Percentiles rank a stretch among this genome's conserved stretches.
Conservation (phyloP, 2,329 filamentous ascomycete species). For the Rutstroemia sp. region DNA sequence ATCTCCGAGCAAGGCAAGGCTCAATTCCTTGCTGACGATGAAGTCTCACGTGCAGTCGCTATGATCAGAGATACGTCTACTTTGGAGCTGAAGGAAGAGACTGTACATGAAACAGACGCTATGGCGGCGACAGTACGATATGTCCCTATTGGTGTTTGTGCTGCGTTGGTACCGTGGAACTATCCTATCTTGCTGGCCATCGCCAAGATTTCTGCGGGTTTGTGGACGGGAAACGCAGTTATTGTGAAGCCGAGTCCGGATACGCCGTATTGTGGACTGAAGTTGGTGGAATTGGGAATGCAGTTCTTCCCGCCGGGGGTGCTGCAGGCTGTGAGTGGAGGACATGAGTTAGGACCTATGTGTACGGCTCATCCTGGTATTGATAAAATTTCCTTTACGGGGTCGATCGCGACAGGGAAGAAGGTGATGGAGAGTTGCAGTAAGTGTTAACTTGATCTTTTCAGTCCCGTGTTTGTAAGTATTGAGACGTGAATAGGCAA, state of each 20-base stretch:
- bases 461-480: not conserved
- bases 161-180: slow-evolving; percentile 55
- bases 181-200: slow-evolving; percentile 41
- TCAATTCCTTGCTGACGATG: slow-evolving; percentile 17
- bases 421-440: slow-evolving; percentile 36
- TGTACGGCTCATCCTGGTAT: slow-evolving; percentile 48
- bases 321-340: slow-evolving; percentile 33
- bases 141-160: slow-evolving; percentile 41
- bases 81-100: slow-evolving; percentile 8
- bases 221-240: slow-evolving; percentile 44
- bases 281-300: slow-evolving; percentile 42
- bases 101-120: slow-evolving; percentile 2
- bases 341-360: slow-evolving; percentile 44
- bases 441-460: not conserved
- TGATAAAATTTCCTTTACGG: slow-evolving; percentile 52
- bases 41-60: slow-evolving; percentile 9
- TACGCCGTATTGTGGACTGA: slow-evolving; percentile 44
- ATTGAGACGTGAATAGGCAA: slow-evolving; percentile 32
- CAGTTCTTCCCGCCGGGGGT: slow-evolving; percentile 45
- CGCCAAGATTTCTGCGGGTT: slow-evolving; percentile 41
- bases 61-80: slow-evolving; percentile 4
- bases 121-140: slow-evolving; percentile 35
- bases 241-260: slow-evolving; percentile 51
- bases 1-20: slow-evolving; percentile 45
- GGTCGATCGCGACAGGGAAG: slow-evolving; percentile 44